Evolutionary conservation across 2,329 filamentous ascomycete species (phyloP).

Genomic region (Trichoderma sp.): DNA sequence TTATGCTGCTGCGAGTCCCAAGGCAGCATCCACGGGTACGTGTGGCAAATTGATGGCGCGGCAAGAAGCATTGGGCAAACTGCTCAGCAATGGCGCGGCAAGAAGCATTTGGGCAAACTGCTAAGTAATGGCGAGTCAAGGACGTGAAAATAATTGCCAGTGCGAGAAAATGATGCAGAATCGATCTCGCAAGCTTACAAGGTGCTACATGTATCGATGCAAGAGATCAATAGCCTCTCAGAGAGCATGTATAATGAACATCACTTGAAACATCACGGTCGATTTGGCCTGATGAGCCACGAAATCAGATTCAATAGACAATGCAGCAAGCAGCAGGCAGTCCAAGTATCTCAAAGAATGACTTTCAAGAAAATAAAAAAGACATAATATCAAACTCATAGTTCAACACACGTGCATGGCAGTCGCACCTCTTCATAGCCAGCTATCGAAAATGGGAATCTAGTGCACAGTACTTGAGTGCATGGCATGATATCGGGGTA

Average conservation of each 20-base stretch:
- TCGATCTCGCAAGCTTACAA: background rate
- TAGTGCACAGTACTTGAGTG: background rate
- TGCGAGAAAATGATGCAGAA: background rate
- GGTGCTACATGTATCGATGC: background rate
- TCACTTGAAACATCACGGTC: background rate
- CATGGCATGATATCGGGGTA: constrained; percentile 6
- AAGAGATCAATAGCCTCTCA: background rate
- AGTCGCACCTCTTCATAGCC: background rate
- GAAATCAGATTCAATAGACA: background rate
- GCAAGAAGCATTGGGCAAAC: background rate
- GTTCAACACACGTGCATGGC: background rate
- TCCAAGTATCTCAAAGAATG: background rate
- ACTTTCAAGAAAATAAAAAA: background rate
- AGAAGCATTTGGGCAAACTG: background rate
- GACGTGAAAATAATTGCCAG: background rate
- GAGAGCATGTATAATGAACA: background rate
- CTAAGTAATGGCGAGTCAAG: background rate
- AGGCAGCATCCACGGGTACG: background rate
- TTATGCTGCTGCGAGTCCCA: background rate
- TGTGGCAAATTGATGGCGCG: background rate
- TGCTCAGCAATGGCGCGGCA: background rate
- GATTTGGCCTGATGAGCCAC: background rate
- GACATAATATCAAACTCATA: background rate
- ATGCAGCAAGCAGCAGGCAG: background rate
- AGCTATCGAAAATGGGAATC: constrained; percentile 5